Evolutionary conservation across 257 asterid species (phyloP).

Genomic region (Solanum pinnatisectum): DNA sequence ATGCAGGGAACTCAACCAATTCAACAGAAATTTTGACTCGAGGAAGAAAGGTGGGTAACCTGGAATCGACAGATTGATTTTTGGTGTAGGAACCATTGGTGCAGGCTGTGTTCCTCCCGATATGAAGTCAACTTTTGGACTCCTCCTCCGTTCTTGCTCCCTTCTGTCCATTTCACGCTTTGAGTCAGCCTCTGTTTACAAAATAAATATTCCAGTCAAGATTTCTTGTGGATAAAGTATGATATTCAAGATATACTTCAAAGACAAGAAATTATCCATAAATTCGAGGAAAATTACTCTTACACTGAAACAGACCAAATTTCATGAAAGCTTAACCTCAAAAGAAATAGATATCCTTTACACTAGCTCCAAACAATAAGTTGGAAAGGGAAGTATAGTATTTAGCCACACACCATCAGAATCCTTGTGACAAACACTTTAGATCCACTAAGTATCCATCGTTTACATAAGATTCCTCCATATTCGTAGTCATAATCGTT

Average conservation of each 20-base stretch:
- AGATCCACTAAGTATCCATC: neutral
- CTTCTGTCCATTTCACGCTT: constrained; percentile 82
- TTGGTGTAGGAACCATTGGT: constrained; percentile 48
- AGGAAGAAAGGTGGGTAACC: constrained; percentile 22
- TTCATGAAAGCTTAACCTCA: neutral
- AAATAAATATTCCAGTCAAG: neutral
- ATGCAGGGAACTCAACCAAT: neutral
- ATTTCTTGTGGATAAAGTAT: neutral
- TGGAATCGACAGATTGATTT: constrained; percentile 53
- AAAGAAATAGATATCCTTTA: neutral
- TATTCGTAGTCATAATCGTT: neutral
- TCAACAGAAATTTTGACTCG: neutral
- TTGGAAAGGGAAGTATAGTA: neutral
- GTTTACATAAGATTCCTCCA: neutral
- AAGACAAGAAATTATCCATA: neutral
- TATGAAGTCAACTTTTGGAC: constrained; percentile 64
- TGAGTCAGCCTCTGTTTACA: constrained; percentile 61
- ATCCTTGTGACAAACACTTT: neutral
- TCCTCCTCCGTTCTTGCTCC: constrained; percentile 87
- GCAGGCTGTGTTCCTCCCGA: constrained; percentile 80
- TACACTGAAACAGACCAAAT: neutral
- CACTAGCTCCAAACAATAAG: neutral
- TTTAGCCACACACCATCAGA: neutral
- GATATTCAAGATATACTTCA: neutral
- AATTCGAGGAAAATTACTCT: neutral